Evolutionary conservation across 345 rosid genomes (phyloP), one percentile per base, ranked within the genome.

Genomic region (Anacardium occidentale): DNA sequence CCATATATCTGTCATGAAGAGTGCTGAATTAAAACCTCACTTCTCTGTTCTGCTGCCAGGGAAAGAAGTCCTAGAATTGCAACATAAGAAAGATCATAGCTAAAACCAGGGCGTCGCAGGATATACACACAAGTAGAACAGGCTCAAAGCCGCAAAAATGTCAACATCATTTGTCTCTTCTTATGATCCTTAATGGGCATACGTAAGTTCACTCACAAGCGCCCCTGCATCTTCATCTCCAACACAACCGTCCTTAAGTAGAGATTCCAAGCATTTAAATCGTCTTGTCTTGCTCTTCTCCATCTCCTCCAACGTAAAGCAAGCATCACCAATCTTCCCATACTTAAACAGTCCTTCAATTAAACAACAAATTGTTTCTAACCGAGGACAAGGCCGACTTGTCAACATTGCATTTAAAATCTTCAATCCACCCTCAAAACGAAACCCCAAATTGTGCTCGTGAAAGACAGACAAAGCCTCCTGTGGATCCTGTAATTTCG

Each of bases 221-320:
- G 76, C 80, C 68, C 50, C 47, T 21, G 54, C 76, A 72, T 34
- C 18, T 76, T 57, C 79, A 73, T 80, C 81, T 8, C 52, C 75
- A 48, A 68, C 72, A 63, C 84, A 85, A 76, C 77, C 75, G 75
- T 68, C 79, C 68, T 70, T 77, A 57, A 89, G 66, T 48, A 91
- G 78, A 71, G 70, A 84, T 76, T 76, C 83, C 96, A 91, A 75
- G 74, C 69, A 40, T 77, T 74, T 66, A 50, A 77, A 72, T 84
- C 87, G 71, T 54, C 75, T 75, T 66, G 92, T 25, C 25, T 82
- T 77, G 78, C 91, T 89, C 82, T 89, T 90, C 77, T 71, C 81
- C 92, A 91, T 90, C 69, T 86, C 91, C 85, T 84, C 90, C 75
- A 94, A 75, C 54, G 86, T 89, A 81, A 87, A 89, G 81, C 82